Evolutionary conservation across 495 filamentous ascomycete genomes (phyloP).

Genomic region (Hypoxylon lenormandii): DNA sequence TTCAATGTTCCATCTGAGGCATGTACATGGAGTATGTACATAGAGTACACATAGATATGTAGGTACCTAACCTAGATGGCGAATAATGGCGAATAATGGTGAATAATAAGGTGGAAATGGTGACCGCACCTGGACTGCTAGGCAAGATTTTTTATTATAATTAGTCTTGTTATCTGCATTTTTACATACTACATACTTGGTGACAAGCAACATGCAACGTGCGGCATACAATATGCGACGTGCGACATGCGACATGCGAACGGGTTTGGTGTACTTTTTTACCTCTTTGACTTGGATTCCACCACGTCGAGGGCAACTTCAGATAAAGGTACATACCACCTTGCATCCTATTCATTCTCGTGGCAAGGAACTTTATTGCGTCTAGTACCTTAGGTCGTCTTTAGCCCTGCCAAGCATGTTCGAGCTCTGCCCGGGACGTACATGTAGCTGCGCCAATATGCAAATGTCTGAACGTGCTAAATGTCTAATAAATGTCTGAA

Average conservation of each 20-base stretch:
- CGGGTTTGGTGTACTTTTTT: too few relatives aligned
- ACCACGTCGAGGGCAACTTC: too few relatives aligned
- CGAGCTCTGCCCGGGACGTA: constrained; percentile 40
- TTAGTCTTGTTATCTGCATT: background rate
- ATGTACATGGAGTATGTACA: background rate
- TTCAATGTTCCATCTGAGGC: background rate
- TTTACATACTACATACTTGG: background rate
- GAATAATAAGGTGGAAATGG: constrained; percentile 5
- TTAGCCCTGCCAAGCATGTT: constrained; percentile 35
- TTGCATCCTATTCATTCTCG: constrained; percentile 3
- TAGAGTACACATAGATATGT: too few relatives aligned
- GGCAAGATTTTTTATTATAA: too few relatives aligned
- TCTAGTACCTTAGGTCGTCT: background rate
- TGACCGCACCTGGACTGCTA: too few relatives aligned
- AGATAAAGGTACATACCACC: too few relatives aligned
- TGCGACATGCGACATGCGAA: too few relatives aligned
- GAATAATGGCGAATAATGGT: too few relatives aligned
- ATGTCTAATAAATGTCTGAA: constrained; percentile 1
- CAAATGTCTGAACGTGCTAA: background rate
- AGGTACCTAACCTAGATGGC: too few relatives aligned
- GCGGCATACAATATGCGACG: too few relatives aligned
- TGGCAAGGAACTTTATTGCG: constrained; percentile 37
- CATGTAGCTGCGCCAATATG: constrained; percentile 21
- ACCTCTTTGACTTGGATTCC: too few relatives aligned
- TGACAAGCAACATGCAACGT: too few relatives aligned